These are phyloP conservation scores for Wolfiporia cocos DNA, from an alignment of 1,284 basidiomycete genomes.

Conservation along the genomic window DNA sequence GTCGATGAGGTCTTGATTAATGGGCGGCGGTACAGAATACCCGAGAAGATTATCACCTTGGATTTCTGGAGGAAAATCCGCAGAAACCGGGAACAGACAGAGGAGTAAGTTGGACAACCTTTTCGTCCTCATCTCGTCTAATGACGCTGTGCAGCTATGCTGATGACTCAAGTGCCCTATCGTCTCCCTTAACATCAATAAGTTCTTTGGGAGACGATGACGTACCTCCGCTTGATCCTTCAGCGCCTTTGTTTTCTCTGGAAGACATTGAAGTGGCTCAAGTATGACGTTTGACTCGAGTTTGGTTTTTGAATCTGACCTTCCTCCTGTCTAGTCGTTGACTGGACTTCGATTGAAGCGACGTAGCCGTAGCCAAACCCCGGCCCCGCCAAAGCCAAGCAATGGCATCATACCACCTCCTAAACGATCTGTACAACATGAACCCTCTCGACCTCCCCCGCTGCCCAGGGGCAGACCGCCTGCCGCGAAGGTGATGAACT, in stretches of 20 bases:
- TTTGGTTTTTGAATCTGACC: too few species aligned
- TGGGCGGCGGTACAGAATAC: constrained; percentile 87
- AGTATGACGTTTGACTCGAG: too few species aligned
- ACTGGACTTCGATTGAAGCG: not conserved
- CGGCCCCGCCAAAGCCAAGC: too few species aligned
- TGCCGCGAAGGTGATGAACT: too few species aligned
- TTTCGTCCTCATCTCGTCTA: not conserved
- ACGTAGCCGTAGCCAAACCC: too few species aligned
- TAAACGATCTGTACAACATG: too few species aligned
- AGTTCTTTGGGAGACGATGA: constrained; percentile 64
- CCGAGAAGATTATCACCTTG: constrained; percentile 85
- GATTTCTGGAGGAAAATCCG: constrained; percentile 93
- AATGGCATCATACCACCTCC: too few species aligned
- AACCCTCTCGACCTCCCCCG: too few species aligned
- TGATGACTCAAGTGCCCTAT: constrained; percentile 42
- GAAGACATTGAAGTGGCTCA: constrained; percentile 37
- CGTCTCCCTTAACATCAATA: constrained; percentile 70
- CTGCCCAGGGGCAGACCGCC: too few species aligned
- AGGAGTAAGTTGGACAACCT: constrained; percentile 31
- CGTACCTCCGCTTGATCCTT: constrained; percentile 13
- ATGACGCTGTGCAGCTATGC: constrained; percentile 4
- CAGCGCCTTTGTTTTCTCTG: constrained; percentile 21
- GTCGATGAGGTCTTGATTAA: constrained; percentile 78
- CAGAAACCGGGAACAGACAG: constrained; percentile 29
- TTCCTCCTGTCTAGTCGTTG: not conserved